phyloP scores from a whole-genome alignment of 116 monocot genomes.

The Papilionanthe hybrid region DNA sequence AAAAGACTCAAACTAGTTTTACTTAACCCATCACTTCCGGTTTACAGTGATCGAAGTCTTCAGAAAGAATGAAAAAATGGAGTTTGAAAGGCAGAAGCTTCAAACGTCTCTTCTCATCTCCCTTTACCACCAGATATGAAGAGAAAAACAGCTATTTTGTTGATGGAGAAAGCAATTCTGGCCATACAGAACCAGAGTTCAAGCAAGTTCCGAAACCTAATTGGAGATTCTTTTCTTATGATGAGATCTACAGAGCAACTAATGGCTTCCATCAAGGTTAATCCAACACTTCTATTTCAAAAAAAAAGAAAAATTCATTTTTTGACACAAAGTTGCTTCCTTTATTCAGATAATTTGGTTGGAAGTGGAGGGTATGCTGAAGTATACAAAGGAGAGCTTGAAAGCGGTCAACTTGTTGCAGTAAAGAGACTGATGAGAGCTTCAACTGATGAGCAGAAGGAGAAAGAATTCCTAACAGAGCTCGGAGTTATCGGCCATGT shows the following conservation, averaged over 20 bases:
- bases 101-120: conserved; percentile 38
- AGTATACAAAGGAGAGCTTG: conserved; percentile 55
- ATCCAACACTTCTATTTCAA: neutral
- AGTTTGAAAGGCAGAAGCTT: conserved; percentile 31
- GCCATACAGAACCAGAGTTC: neutral
- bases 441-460: conserved; percentile 42
- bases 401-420: conserved; percentile 36
- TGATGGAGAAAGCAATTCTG: neutral
- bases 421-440: conserved; percentile 55
- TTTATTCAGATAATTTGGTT: conserved; percentile 54
- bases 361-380: conserved; percentile 68
- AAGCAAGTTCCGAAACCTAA: conserved; percentile 26
- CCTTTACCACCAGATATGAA: conserved; percentile 5
- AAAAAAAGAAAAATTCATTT: neutral
- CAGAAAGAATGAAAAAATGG: conserved; percentile 7
- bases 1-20: neutral
- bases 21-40: neutral
- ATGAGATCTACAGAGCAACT: conserved; percentile 58
- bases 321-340: neutral
- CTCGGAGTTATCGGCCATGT: conserved; percentile 69
- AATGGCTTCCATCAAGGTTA: conserved; percentile 55
- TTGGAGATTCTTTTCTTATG: conserved; percentile 67
- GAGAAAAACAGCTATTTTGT: conserved; percentile 1
- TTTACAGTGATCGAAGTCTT: neutral
- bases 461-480: conserved; percentile 74